phyloP scores from a whole-genome alignment of 192 early-diverging fungal species.

The Coemansia sp. region DNA sequence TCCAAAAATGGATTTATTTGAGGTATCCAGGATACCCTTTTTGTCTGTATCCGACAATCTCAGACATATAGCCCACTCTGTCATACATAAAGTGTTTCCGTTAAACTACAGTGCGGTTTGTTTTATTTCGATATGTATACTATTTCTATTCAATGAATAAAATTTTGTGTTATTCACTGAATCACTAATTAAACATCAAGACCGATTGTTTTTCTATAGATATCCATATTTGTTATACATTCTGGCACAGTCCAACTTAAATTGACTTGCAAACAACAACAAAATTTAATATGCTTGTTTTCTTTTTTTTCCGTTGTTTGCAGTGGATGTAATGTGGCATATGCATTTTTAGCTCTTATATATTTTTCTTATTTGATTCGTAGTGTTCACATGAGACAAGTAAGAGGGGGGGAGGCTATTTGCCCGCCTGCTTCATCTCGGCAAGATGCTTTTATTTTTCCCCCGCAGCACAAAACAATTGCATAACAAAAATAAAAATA shows the following conservation, averaged over 20 bases:
- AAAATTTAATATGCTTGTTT: too few relatives aligned
- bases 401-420: neutral
- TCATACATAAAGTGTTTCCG: too few relatives aligned
- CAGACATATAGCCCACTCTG: neutral
- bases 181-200: neutral
- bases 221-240: neutral
- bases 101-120: neutral
- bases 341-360: neutral
- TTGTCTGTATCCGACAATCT: neutral
- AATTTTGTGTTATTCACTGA: neutral
- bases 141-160: neutral
- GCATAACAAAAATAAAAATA: neutral
- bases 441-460: neutral
- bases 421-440: constrained; percentile 5
- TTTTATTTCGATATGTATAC: neutral
- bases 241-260: neutral
- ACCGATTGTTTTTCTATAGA: neutral
- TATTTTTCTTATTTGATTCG: neutral
- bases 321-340: neutral
- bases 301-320: too few relatives aligned
- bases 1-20: neutral
- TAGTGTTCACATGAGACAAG: constrained; percentile 1
- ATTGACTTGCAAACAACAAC: too few relatives aligned
- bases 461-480: neutral
- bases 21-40: neutral